phyloP scores from a whole-genome alignment of 2,329 filamentous ascomycete genomes.

The Ceratocystiopsis sp. region DNA sequence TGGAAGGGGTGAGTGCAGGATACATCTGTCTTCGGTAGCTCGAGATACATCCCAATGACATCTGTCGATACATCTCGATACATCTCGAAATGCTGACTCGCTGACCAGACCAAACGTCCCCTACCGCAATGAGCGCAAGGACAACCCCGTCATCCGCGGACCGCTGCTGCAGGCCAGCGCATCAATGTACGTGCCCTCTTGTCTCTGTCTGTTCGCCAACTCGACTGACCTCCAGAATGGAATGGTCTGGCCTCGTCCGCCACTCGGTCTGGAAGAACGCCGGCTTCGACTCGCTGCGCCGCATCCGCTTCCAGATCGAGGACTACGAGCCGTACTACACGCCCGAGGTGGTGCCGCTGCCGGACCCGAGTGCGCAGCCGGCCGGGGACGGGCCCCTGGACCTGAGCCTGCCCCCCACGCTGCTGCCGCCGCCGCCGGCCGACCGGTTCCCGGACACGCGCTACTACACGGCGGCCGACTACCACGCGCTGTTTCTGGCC shows the following conservation, averaged over 20 bases:
- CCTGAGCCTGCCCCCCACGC: constrained; percentile 3
- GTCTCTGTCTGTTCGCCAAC: neutral
- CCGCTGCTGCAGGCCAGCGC: constrained; percentile 33
- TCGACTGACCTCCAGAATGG: constrained; percentile 25
- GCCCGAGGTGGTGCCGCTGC: constrained; percentile 25
- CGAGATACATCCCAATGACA: too few species aligned
- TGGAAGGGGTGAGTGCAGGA: constrained; percentile 16
- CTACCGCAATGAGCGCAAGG: constrained; percentile 28
- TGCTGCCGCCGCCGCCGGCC: constrained; percentile 1
- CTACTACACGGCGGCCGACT: constrained; percentile 31
- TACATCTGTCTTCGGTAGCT: neutral
- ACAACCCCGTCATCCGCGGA: constrained; percentile 42
- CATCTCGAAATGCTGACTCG: too few species aligned
- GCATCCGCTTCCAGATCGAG: constrained; percentile 32
- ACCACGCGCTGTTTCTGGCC: constrained; percentile 25
- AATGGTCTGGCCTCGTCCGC: constrained; percentile 35
- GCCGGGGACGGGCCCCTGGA: constrained; percentile 10
- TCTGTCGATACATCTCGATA: too few species aligned
- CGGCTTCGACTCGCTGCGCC: constrained; percentile 41
- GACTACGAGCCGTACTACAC: constrained; percentile 30
- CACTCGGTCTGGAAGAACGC: constrained; percentile 44
- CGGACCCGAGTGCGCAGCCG: constrained; percentile 23
- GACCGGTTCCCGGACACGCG: constrained; percentile 17
- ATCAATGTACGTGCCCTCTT: constrained; percentile 27
- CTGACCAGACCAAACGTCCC: constrained; percentile 19